Evolutionary conservation across 2,329 filamentous ascomycete species (phyloP), one percentile per base, ranked within the genome.

Genomic region (Zymoseptoria tritici): DNA sequence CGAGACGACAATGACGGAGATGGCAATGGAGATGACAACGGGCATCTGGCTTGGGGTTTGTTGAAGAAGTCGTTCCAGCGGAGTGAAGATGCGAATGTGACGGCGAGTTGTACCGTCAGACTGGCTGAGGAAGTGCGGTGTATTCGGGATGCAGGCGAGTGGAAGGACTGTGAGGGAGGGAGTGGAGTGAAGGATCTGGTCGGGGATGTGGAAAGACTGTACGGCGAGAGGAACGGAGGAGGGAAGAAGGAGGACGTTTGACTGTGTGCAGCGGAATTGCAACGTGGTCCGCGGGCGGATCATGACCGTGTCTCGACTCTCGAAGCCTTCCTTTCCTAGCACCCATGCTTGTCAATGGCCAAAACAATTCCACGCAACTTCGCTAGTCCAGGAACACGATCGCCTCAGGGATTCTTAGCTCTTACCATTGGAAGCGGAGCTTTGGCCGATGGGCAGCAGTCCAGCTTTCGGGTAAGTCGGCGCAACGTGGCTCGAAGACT

Each of bases 121-220:
- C 77, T 99, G 54, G 81, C 95, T 71, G 81, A 90, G 58, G 79
- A 93, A 73, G 79, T 89, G 58, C 90, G 94, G 78, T 99, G 94
- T 76, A 83, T 97, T 64, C 83, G 87, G 55, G 92, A 97, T 72
- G 83, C 77, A 22, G 88, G 87, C 11, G 72, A 88, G 69, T 97
- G 92, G 91, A 87, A 78, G 59, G 82, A 94, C 65, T 97, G 93
- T 72, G 84, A 86, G 3, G 80, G 79, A 68, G 88, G 90, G 54
- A 69, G 85, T 58, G 78, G 79, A 65, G 83, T 90, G 56, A 84
- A 87, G 66, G 87, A 91, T 69, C 80, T 97, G 57, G 83, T 96
- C 57, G 78, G 84, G 68, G 87, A 90, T 74, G 85, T 97, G 64
- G 42, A 57, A 53, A 57, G 62, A 50, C 58, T 66, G n/a, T 61